Evolutionary conservation across 176 grass and related monocot genomes (phyloP), one percentile per base, ranked within the genome.

Genomic region (Eleusine coracana): DNA sequence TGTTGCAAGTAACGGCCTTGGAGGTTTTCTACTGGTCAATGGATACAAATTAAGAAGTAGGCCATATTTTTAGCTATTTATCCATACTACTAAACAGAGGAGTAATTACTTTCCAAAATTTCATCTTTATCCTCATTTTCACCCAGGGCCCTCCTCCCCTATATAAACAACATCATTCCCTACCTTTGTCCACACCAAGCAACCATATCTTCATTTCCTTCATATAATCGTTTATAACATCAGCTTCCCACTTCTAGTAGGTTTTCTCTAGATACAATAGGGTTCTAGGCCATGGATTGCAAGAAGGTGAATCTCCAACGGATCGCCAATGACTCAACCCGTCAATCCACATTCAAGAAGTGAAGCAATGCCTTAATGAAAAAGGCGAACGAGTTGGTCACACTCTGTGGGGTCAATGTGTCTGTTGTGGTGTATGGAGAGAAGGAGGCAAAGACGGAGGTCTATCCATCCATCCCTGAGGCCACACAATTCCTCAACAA

Each of bases 341-440:
- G 91, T 0, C 48, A 17, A 0, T 39, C 74, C 2, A 86, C 82
- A 0, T 84, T 86, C 28, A 83, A 80, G 78, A 91, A 80, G 54
- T 56, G 74, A 2, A 23, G 50, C 10, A 17, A 38, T 2, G 29
- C 79, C 5, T 31, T 94, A 13, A 66, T 73, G 78, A 94, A 94
- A 48, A 94, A 91, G 80, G 74, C 56, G 0, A 37, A 55, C 23
- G 78, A 94, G 44, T 56, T 94, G 5, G 1, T 39, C 6, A 80
- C 68, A 6, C 79, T 91, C 0, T 94, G 88, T 17, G 79, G 78
- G 17, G 74, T 68, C 13, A 70, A 85, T 37, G 63, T 25, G 0
- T 88, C 74, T 2, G 39, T 90, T 20, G 10, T 94, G 6, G 71
- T 86, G 34, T 94, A 86, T 14, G 78, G 59, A 0, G 79, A 81